A percentile compares a stretch with the other conserved stretches of the same genome.
These are phyloP conservation scores for Collybia mongolica DNA, from an alignment of 768 basidiomycete genomes.

Conservation along the genomic window DNA sequence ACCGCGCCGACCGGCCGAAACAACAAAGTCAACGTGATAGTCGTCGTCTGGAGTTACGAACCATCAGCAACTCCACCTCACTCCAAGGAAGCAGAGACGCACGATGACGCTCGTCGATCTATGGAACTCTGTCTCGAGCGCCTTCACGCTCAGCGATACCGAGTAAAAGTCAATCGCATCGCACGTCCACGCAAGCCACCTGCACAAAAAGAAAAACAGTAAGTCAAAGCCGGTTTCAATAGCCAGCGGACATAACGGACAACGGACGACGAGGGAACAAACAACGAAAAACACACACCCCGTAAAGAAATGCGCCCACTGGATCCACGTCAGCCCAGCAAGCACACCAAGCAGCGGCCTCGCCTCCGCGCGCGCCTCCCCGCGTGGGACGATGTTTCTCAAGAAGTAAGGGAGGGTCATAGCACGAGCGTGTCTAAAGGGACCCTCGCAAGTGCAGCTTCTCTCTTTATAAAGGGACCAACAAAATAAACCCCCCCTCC, in stretches of 20 bases:
- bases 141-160: conserved; percentile 21
- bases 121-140: conserved; percentile 19
- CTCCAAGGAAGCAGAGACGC: not conserved
- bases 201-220: not conserved
- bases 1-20: conserved; percentile 81
- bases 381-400: conserved; percentile 44
- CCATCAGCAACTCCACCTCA: not conserved
- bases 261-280: too few relatives aligned
- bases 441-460: too few relatives aligned
- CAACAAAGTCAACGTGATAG: conserved; percentile 92
- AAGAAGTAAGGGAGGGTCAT: conserved; percentile 37
- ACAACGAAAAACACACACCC: conserved; percentile 52
- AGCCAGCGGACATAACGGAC: too few relatives aligned
- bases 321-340: conserved; percentile 42
- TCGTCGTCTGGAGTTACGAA: conserved; percentile 49
- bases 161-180: conserved; percentile 28
- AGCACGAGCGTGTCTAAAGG: too few relatives aligned
- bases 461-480: too few relatives aligned
- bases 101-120: not conserved
- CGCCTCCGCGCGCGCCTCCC: conserved; percentile 35
- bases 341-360: conserved; percentile 45
- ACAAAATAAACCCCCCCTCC: too few relatives aligned
- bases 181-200: conserved; percentile 28
- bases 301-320: conserved; percentile 58
- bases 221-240: too few relatives aligned